Percentiles rank a stretch among this genome's conserved stretches.
phyloP scores from a whole-genome alignment of 768 basidiomycete species.

The Lanmaoa pseudosensibilis region DNA sequence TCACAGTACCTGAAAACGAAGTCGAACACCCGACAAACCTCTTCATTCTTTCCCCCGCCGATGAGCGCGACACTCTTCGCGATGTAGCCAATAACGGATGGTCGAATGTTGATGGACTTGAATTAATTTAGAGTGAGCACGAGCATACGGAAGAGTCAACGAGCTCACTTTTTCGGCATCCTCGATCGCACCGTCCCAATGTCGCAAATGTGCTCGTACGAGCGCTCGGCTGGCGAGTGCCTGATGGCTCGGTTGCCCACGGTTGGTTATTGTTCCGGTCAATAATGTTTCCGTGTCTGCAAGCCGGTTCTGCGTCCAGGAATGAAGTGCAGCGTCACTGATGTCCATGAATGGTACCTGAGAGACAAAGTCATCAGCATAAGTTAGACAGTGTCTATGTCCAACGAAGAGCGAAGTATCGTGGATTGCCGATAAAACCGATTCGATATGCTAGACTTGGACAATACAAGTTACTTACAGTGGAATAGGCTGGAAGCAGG shows the following conservation, averaged over 20 bases:
- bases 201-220: not conserved
- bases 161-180: conserved; percentile 12
- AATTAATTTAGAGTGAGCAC: not conserved
- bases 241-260: not conserved
- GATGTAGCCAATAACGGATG: conserved; percentile 3
- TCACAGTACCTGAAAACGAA: not conserved
- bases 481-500: not conserved
- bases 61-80: conserved; percentile 5
- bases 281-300: not conserved
- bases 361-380: too few relatives aligned
- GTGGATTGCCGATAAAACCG: not conserved
- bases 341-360: not conserved
- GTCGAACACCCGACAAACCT: conserved; percentile 1
- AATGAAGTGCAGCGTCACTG: not conserved
- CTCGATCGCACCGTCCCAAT: not conserved
- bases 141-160: too few relatives aligned
- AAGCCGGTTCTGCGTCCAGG: not conserved
- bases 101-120: conserved; percentile 3
- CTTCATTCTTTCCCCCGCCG: not conserved
- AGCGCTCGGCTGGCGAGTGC: conserved; percentile 4
- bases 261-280: not conserved
- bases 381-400: accelerated
- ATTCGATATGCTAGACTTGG: too few relatives aligned
- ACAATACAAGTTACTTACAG: not conserved
- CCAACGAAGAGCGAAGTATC: not conserved